Percentiles rank a stretch among this genome's conserved stretches.
phyloP scores from a whole-genome alignment of 2,329 filamentous ascomycete species.

The Neopestalotiopsis clavispora region DNA sequence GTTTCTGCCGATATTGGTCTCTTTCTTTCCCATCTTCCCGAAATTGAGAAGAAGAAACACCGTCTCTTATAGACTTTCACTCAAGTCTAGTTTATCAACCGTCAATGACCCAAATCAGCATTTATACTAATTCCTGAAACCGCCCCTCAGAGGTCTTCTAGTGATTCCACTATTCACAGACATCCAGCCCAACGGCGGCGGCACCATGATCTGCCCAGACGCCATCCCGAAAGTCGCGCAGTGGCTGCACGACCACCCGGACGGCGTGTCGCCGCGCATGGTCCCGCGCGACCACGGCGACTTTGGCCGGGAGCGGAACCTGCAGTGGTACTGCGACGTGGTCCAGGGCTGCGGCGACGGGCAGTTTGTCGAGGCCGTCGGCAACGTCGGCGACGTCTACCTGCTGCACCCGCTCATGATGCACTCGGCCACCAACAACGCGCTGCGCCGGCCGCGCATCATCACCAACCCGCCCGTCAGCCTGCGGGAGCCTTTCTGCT shows the following conservation, averaged over 20 bases:
- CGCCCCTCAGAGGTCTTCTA: conserved; percentile 51
- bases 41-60: background rate
- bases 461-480: conserved; percentile 63
- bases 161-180: conserved; percentile 73
- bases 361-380: conserved; percentile 58
- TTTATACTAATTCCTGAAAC: background rate
- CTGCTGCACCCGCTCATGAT: conserved; percentile 66
- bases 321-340: conserved; percentile 50
- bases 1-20: background rate
- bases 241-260: conserved; percentile 64
- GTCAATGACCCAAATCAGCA: too few relatives aligned
- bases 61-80: background rate
- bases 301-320: conserved; percentile 47
- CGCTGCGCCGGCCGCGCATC: conserved; percentile 49
- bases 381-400: conserved; percentile 60
- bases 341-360: conserved; percentile 36
- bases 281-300: conserved; percentile 55
- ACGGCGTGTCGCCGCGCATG: conserved; percentile 71
- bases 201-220: conserved; percentile 66
- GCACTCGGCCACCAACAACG: conserved; percentile 58
- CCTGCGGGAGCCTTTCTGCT: conserved; percentile 55
- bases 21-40: background rate
- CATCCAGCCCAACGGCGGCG: conserved; percentile 63
- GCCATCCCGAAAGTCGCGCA: conserved; percentile 62
- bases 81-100: background rate